Evolutionary conservation across 768 basidiomycete genomes (phyloP).

Genomic region (Dioszegia crocea): DNA sequence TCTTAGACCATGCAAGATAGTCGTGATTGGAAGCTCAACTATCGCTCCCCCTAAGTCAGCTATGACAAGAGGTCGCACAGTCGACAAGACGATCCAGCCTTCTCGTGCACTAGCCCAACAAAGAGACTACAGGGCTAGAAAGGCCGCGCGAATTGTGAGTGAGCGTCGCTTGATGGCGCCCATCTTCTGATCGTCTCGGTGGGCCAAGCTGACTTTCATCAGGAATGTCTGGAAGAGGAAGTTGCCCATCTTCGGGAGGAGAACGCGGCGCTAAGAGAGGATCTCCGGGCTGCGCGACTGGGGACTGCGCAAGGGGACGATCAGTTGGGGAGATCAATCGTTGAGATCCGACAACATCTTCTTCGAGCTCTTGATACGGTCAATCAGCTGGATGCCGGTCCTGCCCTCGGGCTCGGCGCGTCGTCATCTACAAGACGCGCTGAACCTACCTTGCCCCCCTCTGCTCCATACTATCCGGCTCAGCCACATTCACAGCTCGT

Average conservation of each 20-base stretch:
- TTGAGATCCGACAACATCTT: neutral
- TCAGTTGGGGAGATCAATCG: neutral
- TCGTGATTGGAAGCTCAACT: too few relatives aligned
- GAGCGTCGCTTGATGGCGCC: neutral
- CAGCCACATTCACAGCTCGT: too few relatives aligned
- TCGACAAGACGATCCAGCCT: neutral
- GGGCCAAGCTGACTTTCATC: neutral
- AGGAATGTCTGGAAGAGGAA: neutral
- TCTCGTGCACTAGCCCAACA: constrained; percentile 2
- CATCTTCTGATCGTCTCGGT: neutral
- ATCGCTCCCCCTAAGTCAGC: too few relatives aligned
- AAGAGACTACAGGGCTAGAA: constrained; percentile 1
- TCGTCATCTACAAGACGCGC: neutral
- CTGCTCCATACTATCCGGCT: neutral
- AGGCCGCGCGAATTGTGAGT: neutral
- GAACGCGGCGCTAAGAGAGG: neutral
- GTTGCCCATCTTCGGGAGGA: neutral
- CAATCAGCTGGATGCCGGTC: neutral
- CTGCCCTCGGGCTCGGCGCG: neutral
- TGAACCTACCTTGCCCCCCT: neutral
- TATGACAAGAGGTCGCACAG: neutral
- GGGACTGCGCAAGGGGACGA: neutral
- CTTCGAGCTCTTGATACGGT: neutral
- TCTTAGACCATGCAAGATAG: too few relatives aligned
- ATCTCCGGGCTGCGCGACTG: neutral